phyloP scores from a whole-genome alignment of 257 asterid genomes.

The Paraleonurus japonicus region DNA sequence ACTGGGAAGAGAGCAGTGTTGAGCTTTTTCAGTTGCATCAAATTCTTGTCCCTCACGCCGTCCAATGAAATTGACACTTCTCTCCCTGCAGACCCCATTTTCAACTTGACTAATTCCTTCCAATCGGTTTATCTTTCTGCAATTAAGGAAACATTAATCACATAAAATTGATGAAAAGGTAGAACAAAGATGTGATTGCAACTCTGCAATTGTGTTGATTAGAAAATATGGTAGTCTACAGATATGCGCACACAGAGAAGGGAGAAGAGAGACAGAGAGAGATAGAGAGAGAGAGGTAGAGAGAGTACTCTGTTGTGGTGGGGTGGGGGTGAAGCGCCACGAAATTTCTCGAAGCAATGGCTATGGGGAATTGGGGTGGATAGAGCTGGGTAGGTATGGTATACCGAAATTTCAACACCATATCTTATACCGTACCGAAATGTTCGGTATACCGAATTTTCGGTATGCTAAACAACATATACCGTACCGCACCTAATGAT shows the following conservation, averaged over 20 bases:
- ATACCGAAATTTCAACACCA: too few relatives aligned
- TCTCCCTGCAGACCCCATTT: conserved; percentile 64
- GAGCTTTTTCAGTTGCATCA: conserved; percentile 91
- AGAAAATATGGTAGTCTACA: not conserved
- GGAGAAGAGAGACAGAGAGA: too few relatives aligned
- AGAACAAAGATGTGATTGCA: not conserved
- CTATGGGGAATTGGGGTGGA: too few relatives aligned
- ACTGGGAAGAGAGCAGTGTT: conserved; percentile 86
- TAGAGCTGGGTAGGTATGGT: too few relatives aligned
- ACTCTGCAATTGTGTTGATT: not conserved
- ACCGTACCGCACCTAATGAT: too few relatives aligned
- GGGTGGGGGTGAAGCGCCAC: conserved; percentile 1
- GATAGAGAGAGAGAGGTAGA: too few relatives aligned
- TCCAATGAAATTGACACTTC: conserved; percentile 71
- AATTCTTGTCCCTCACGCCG: conserved; percentile 84
- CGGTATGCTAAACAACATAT: too few relatives aligned
- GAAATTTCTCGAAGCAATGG: conserved; percentile 1
- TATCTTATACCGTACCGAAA: too few relatives aligned
- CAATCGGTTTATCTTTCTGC: conserved; percentile 19
- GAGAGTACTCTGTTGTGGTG: not conserved
- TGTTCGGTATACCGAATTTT: too few relatives aligned
- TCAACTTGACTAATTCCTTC: conserved; percentile 20
- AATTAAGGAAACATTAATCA: not conserved
- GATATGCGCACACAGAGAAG: too few relatives aligned
- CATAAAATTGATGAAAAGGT: not conserved